Conservation (phyloP, 257 asterid genomes). For the Solanum tacnaense region DNA sequence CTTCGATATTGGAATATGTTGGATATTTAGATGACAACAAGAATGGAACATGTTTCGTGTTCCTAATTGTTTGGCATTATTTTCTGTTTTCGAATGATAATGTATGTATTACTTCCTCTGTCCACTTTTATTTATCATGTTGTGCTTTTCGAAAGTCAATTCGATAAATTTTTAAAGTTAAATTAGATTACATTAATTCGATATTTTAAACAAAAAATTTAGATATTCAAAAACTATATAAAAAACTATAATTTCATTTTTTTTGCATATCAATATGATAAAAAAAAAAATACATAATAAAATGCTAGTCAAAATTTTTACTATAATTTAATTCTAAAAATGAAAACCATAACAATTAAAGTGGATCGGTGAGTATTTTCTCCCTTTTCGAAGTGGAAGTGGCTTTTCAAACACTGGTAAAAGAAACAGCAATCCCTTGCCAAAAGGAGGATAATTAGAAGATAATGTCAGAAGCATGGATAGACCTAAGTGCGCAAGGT, state of each 20-base stretch:
- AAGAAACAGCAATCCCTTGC: not conserved
- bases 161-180: too few species aligned
- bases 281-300: too few species aligned
- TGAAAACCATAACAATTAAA: too few species aligned
- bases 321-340: too few species aligned
- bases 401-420: not conserved
- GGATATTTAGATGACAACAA: not conserved
- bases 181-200: too few species aligned
- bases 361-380: not conserved
- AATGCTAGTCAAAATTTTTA: too few species aligned
- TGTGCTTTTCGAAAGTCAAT: too few species aligned
- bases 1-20: slow-evolving; percentile 1
- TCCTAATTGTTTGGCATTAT: not conserved
- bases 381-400: not conserved
- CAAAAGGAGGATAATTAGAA: not conserved
- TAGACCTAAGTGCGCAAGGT: not conserved
- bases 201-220: too few species aligned
- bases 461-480: not conserved
- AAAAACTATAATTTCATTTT: too few species aligned
- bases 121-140: too few species aligned
- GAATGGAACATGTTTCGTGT: slow-evolving; percentile 1
- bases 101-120: not conserved
- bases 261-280: too few species aligned
- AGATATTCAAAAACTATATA: too few species aligned
- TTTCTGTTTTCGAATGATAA: not conserved